Conservation (phyloP, 2,329 filamentous ascomycete species). For the Penicillium sp. region DNA sequence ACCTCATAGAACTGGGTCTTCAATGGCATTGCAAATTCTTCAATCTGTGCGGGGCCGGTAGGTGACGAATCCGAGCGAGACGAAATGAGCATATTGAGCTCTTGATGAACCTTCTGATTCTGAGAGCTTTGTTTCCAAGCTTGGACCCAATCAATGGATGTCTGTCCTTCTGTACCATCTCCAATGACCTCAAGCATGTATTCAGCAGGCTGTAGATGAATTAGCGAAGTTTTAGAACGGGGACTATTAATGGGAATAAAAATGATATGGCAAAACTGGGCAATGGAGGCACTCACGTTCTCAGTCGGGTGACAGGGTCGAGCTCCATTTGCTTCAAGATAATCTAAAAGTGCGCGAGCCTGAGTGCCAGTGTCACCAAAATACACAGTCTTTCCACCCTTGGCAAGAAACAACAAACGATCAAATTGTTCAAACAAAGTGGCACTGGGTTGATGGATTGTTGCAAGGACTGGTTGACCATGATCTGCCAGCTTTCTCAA, state of each 20-base stretch:
- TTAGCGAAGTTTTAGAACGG: neutral
- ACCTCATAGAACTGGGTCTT: conserved; percentile 63
- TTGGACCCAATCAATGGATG: conserved; percentile 57
- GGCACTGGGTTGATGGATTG: conserved; percentile 86
- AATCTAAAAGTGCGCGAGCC: conserved; percentile 55
- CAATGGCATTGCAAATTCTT: conserved; percentile 75
- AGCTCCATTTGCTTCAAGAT: conserved; percentile 64
- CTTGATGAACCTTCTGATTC: conserved; percentile 54
- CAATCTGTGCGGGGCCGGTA: conserved; percentile 46
- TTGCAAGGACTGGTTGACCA: conserved; percentile 83
- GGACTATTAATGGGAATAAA: no score
- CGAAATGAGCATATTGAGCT: conserved; percentile 45
- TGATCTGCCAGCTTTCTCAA: conserved; percentile 80
- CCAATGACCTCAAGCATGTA: conserved; percentile 66
- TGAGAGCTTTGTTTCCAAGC: conserved; percentile 61
- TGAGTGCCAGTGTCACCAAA: conserved; percentile 62
- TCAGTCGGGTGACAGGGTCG: conserved; percentile 57
- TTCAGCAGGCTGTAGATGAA: conserved; percentile 56
- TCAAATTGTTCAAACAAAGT: conserved; percentile 82
- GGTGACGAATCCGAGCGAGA: conserved; percentile 53
- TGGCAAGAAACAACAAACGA: conserved; percentile 58
- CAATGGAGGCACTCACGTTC: conserved; percentile 44
- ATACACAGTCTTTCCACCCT: conserved; percentile 63
- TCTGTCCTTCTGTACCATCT: conserved; percentile 7
- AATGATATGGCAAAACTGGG: neutral